A percentile compares a stretch with the other conserved stretches of the same genome.
These are phyloP conservation scores for Cladobotryum mycophilum DNA, from an alignment of 2,329 filamentous ascomycete genomes.

Conservation along the genomic window DNA sequence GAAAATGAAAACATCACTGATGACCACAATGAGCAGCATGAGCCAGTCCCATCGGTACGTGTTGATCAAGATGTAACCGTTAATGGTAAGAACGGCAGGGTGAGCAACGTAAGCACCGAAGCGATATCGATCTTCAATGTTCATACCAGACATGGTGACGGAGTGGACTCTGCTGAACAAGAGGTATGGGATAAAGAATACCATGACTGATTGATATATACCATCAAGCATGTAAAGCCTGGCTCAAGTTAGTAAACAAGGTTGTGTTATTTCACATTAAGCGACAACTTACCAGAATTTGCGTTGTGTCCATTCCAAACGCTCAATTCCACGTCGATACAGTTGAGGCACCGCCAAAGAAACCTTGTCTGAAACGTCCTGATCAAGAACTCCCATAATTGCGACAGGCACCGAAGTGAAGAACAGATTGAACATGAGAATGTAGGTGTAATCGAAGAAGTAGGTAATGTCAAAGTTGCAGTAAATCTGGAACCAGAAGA, in stretches of 20 bases:
- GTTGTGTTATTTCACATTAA: background rate
- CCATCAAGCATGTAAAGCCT: conserved; percentile 94
- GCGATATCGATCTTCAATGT: conserved; percentile 71
- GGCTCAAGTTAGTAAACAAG: conserved; percentile 15
- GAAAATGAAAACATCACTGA: conserved; percentile 85
- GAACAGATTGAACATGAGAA: conserved; percentile 90
- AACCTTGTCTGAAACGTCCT: conserved; percentile 91
- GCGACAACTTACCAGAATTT: conserved; percentile 79
- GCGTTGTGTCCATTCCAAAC: conserved; percentile 87
- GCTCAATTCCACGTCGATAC: conserved; percentile 91
- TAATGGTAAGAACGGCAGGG: conserved; percentile 80
- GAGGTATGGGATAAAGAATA: conserved; percentile 88
- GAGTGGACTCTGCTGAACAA: conserved; percentile 65
- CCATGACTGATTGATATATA: conserved; percentile 87
- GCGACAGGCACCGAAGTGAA: conserved; percentile 95
- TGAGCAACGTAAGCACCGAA: conserved; percentile 85
- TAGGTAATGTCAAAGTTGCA: conserved; percentile 96
- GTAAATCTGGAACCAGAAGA: conserved; percentile 97
- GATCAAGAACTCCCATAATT: conserved; percentile 92
- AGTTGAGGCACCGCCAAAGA: conserved; percentile 92
- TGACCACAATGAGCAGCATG: conserved; percentile 70
- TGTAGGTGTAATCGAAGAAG: conserved; percentile 96
- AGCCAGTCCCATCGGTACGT: conserved; percentile 98
- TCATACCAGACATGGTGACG: conserved; percentile 64
- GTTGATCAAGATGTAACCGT: conserved; percentile 91